Base-by-base conservation (phyloP, 345 rosid species). In the Adansonia digitata region DNA sequence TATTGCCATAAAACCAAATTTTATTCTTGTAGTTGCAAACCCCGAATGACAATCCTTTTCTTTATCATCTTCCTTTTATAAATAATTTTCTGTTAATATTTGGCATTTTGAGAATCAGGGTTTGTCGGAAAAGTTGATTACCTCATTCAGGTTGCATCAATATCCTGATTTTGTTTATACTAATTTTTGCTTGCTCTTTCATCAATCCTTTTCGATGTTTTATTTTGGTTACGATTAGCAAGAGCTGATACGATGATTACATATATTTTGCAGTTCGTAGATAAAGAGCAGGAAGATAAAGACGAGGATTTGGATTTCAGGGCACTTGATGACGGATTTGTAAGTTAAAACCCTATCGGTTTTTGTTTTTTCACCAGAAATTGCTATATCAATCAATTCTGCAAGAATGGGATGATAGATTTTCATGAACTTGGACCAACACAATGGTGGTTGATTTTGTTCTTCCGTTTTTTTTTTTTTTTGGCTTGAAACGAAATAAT, bases 251-350 rank as follows among this genome's bases (percentile, higher is more conserved):
- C 34, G 48, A 37, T 0, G 3, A 9, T 15, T 63, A 37, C n/a
- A 17, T n/a, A 46, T 18, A 13, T 22, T 9, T 40, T 81, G 56
- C 89, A 91, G 97, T 86, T 88, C 75, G 45, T 87, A 73, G 81
- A 81, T 70, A 88, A 86, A 81, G 88, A 89, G 68, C 79, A 75
- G 78, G 88, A 87, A 81, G 88, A 81, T 64, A 73, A 74, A 0
- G 85, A 86, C 39, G 94, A 85, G 55, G 89, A 88, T 75, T 80
- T 85, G 83, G 97, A 91, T 79, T 79, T 89, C 80, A 85, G 85
- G 78, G 94, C 94, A 17, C 81, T 91, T 4, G 90, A 86, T 74
- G 83, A 82, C 26, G 97, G 97, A 78, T 89, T 82, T 78, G 97
- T 89, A 89, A 91, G 97, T 89, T 45, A 26, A 34, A 74, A 72